phyloP scores from a whole-genome alignment of 148 eudicot genomes.

The Beta vulgaris region DNA sequence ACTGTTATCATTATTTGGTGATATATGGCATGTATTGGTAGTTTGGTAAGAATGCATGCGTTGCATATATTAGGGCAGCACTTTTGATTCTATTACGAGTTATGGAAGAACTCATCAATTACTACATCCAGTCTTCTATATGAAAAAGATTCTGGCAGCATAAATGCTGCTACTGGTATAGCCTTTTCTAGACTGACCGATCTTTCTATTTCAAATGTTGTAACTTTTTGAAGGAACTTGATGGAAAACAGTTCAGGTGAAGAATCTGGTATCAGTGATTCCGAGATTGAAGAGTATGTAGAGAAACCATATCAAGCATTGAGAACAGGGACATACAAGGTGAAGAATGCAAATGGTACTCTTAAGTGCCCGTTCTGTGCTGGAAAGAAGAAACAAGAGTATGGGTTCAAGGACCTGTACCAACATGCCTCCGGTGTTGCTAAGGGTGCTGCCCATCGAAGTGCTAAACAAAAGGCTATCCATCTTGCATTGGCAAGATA shows the following conservation, averaged over 20 bases:
- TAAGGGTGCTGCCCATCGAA: constrained; percentile 65
- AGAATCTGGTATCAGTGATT: constrained; percentile 81
- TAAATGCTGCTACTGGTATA: too few relatives aligned
- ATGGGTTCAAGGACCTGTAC: constrained; percentile 65
- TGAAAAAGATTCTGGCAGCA: too few relatives aligned
- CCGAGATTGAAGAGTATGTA: constrained; percentile 77
- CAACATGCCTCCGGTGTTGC: constrained; percentile 78
- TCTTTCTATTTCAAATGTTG: background rate
- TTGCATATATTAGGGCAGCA: too few relatives aligned
- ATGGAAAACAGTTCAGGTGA: constrained; percentile 70
- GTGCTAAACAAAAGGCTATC: constrained; percentile 60
- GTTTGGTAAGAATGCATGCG: too few relatives aligned
- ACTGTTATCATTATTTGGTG: too few relatives aligned
- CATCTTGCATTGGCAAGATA: constrained; percentile 72
- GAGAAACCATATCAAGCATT: constrained; percentile 67
- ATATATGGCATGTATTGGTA: too few relatives aligned
- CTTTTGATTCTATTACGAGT: too few relatives aligned
- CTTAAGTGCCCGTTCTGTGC: constrained; percentile 83
- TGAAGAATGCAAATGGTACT: constrained; percentile 61
- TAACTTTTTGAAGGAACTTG: background rate
- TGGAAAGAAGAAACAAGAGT: constrained; percentile 92
- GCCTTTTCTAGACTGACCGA: too few relatives aligned
- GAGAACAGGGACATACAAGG: constrained; percentile 45
- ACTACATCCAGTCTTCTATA: too few relatives aligned
- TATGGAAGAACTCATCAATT: too few relatives aligned